phyloP scores from a whole-genome alignment of 345 rosid species.

The Crucihimalaya himalaica region DNA sequence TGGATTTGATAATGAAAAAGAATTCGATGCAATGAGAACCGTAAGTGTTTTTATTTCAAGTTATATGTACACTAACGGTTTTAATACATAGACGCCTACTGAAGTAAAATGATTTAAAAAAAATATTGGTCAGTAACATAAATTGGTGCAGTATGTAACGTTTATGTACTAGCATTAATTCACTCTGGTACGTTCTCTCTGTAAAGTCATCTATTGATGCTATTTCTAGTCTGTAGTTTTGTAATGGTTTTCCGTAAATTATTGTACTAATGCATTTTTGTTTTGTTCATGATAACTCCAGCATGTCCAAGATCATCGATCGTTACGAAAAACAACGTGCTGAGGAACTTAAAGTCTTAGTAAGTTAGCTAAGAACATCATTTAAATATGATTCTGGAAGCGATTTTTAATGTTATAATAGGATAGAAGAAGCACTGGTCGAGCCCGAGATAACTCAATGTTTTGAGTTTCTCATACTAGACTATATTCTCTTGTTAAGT shows the following conservation, averaged over 20 bases:
- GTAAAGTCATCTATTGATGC: neutral
- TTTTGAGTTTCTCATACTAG: neutral
- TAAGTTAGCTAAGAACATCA: conserved; percentile 32
- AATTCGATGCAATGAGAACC: neutral
- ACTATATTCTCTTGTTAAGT: neutral
- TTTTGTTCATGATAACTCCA: conserved; percentile 13
- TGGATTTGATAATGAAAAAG: neutral
- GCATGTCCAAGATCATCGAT: conserved; percentile 27
- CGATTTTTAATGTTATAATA: neutral
- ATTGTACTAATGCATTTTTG: conserved; percentile 1
- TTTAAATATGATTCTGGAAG: neutral
- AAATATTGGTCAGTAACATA: neutral
- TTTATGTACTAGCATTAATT: neutral
- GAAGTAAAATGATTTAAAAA: neutral
- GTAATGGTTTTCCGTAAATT: neutral
- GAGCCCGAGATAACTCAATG: neutral
- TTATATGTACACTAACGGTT: neutral
- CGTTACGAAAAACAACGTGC: conserved; percentile 30
- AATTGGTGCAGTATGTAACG: neutral
- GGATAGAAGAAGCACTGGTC: neutral
- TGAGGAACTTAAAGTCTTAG: conserved; percentile 25
- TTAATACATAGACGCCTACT: neutral
- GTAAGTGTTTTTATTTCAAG: neutral
- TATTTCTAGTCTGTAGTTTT: neutral
- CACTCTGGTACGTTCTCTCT: neutral